Conservation (phyloP, 345 rosid species). For the Gynandropsis gynandra region DNA sequence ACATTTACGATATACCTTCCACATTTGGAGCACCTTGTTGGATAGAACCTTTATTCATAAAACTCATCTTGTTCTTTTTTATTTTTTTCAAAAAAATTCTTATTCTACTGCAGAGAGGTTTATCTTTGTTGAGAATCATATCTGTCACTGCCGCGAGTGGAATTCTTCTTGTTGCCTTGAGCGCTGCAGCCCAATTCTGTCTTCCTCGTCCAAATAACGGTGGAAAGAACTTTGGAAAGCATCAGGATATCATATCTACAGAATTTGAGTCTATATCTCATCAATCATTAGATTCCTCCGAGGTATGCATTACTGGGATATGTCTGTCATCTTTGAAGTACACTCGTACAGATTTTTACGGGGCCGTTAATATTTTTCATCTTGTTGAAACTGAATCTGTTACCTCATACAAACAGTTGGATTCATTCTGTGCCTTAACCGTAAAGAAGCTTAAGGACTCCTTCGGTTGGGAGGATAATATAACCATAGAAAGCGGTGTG, state of each 20-base stretch:
- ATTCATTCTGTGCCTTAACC: slow-evolving; percentile 35
- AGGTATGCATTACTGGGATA: slow-evolving; percentile 36
- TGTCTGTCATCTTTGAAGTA: too few species aligned
- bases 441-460: slow-evolving; percentile 60
- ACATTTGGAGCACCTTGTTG: not conserved
- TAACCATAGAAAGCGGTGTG: slow-evolving; percentile 30
- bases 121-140: slow-evolving; percentile 44
- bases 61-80: slow-evolving; percentile 2
- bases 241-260: slow-evolving; percentile 29
- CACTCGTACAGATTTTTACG: slow-evolving; percentile 7
- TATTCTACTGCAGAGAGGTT: slow-evolving; percentile 49
- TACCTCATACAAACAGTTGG: slow-evolving; percentile 35
- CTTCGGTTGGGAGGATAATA: slow-evolving; percentile 51
- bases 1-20: slow-evolving; percentile 1
- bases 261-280: slow-evolving; percentile 28
- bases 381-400: slow-evolving; percentile 2
- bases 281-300: slow-evolving; percentile 37
- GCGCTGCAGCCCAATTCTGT: slow-evolving; percentile 39
- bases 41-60: not conserved
- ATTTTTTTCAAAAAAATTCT: too few species aligned
- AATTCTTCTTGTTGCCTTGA: slow-evolving; percentile 41
- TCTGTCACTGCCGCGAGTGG: slow-evolving; percentile 57
- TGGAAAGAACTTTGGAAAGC: slow-evolving; percentile 28
- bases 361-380: not conserved
- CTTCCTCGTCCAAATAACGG: slow-evolving; percentile 37